Percentiles rank a stretch among this genome's conserved stretches.
phyloP scores from a whole-genome alignment of 257 asterid genomes.

The Nicotiana sylvestris region DNA sequence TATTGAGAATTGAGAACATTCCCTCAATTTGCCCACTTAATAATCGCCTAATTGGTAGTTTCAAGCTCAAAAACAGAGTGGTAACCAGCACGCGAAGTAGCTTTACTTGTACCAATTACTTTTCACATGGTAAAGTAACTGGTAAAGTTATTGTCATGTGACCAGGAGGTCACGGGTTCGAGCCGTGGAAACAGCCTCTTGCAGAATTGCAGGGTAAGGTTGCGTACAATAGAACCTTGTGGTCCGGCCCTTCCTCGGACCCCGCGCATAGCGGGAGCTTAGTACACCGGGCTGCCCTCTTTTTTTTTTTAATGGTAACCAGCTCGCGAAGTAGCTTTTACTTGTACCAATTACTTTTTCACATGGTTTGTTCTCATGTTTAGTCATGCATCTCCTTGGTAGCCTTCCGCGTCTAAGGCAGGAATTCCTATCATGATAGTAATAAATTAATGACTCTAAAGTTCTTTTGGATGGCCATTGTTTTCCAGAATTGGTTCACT shows the following conservation, averaged over 20 bases:
- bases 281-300: too few relatives aligned
- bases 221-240: too few relatives aligned
- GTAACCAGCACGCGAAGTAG: not conserved
- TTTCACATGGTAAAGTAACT: not conserved
- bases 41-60: not conserved
- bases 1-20: not conserved
- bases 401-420: not conserved
- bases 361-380: not conserved
- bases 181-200: too few relatives aligned
- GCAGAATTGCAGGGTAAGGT: too few relatives aligned
- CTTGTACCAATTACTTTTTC: not conserved
- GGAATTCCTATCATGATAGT: not conserved
- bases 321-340: not conserved
- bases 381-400: slow-evolving; percentile 1
- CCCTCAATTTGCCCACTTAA: not conserved
- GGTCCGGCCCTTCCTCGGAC: too few relatives aligned
- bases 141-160: too few relatives aligned
- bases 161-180: too few relatives aligned
- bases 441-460: not conserved
- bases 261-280: too few relatives aligned
- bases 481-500: not conserved
- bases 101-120: not conserved
- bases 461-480: not conserved
- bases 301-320: not conserved
- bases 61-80: not conserved